Conservation (phyloP, 306 rosid genomes). For the Senna tora region DNA sequence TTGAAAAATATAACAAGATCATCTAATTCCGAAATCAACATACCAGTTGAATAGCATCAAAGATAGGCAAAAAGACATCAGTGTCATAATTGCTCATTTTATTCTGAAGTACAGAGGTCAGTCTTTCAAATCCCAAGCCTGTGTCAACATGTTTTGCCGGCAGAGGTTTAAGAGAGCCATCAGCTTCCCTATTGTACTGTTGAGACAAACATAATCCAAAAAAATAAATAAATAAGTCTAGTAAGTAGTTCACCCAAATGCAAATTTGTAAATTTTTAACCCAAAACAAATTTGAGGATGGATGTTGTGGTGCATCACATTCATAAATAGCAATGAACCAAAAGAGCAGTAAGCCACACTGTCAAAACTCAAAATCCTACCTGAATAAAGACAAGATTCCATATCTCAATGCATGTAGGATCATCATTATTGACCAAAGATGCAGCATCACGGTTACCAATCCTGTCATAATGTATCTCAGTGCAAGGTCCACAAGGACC, state of each 20-base stretch:
- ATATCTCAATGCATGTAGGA: conserved; percentile 95
- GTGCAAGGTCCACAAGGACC: conserved; percentile 99
- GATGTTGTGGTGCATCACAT: conserved; percentile 22
- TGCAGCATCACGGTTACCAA: conserved; percentile 97
- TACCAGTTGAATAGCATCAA: conserved; percentile 87
- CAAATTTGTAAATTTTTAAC: conserved; percentile 14
- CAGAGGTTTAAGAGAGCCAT: conserved; percentile 78
- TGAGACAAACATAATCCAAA: conserved; percentile 24
- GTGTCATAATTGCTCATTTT: conserved; percentile 98
- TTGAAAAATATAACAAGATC: conserved; percentile 16
- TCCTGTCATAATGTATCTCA: conserved; percentile 92
- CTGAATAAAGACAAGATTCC: conserved; percentile 98
- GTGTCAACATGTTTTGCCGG: conserved; percentile 99
- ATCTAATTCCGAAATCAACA: conserved; percentile 60
- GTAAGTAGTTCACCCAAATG: not conserved
- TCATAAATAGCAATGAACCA: conserved; percentile 1
- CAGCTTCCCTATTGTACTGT: conserved; percentile 93
- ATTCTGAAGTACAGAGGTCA: conserved; percentile 86
- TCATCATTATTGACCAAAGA: conserved; percentile 87
- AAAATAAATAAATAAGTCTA: conserved; percentile 2
- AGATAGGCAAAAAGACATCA: conserved; percentile 91
- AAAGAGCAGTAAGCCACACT: conserved; percentile 3
- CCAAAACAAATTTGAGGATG: conserved; percentile 1
- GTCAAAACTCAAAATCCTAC: conserved; percentile 41
- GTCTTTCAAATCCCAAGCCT: conserved; percentile 92